A percentile compares a stretch with the other conserved stretches of the same genome.
Conservation (phyloP, 2,329 filamentous ascomycete species). For the Aspergillus arachidicola region DNA sequence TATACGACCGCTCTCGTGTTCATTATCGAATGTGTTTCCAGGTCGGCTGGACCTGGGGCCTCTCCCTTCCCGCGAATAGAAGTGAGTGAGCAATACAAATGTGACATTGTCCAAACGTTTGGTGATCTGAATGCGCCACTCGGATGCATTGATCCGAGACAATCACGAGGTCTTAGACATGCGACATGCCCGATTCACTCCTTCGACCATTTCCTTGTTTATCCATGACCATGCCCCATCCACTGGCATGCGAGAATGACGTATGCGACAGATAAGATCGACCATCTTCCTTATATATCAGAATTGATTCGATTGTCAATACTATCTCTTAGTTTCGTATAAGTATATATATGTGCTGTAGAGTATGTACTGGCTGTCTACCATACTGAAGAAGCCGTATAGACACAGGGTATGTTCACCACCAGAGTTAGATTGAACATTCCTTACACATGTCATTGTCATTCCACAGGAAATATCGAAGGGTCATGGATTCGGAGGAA, state of each 20-base stretch:
- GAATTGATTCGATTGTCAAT: background rate
- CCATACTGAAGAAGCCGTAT: background rate
- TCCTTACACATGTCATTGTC: background rate
- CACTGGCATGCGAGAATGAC: background rate
- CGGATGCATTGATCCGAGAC: background rate
- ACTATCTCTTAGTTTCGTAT: background rate
- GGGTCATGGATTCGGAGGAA: background rate
- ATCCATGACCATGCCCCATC: background rate
- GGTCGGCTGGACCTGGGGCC: background rate
- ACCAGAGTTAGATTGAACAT: background rate
- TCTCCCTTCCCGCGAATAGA: background rate
- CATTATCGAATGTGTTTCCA: conserved; percentile 2
- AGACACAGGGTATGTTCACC: background rate
- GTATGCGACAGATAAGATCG: background rate
- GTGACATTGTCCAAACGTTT: background rate
- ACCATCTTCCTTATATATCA: background rate
- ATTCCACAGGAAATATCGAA: background rate
- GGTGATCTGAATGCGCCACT: background rate
- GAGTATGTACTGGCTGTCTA: background rate
- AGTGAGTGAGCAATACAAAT: background rate
- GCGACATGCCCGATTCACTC: background rate
- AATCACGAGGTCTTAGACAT: background rate
- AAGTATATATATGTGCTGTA: background rate
- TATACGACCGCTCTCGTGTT: conserved; percentile 9
- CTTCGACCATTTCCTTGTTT: background rate